Conservation (phyloP, 441 rosid genomes). For the Bruguiera hainesii region DNA sequence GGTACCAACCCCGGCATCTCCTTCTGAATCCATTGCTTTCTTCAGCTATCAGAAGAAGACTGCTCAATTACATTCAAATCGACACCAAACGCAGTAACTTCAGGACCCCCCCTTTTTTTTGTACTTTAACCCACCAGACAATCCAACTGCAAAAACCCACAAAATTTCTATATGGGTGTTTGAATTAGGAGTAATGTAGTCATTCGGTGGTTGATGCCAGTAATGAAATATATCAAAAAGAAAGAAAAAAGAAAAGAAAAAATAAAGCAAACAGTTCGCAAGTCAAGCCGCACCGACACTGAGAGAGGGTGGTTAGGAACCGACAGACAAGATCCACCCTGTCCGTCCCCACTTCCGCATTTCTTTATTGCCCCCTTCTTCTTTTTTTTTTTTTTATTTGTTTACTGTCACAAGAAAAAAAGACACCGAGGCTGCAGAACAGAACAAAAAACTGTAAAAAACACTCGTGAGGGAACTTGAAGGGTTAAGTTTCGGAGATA, state of each 20-base stretch:
- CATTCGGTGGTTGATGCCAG: constrained; percentile 4
- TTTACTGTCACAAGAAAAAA: neutral
- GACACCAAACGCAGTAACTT: constrained; percentile 1
- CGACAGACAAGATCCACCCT: constrained; percentile 19
- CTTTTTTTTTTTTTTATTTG: neutral
- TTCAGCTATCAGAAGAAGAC: constrained; percentile 7
- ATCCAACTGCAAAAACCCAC: neutral
- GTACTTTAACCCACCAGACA: neutral
- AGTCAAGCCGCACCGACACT: constrained; percentile 20
- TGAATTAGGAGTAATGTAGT: constrained; percentile 3
- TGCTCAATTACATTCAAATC: neutral
- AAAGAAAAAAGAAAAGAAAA: neutral
- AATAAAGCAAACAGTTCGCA: neutral
- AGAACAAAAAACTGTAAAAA: neutral
- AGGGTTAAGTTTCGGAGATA: neutral
- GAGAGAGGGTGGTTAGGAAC: neutral
- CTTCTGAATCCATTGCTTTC: constrained; percentile 20
- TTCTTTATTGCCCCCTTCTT: neutral
- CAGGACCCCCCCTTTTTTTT: neutral
- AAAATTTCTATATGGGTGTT: neutral
- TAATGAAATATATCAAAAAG: neutral
- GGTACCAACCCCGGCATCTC: constrained; percentile 22
- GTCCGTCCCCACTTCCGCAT: neutral
- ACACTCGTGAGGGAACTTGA: constrained; percentile 3
- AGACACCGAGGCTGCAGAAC: constrained; percentile 1